Conservation (phyloP, 1,284 basidiomycete genomes). For the Pseudozyma thailandica region DNA sequence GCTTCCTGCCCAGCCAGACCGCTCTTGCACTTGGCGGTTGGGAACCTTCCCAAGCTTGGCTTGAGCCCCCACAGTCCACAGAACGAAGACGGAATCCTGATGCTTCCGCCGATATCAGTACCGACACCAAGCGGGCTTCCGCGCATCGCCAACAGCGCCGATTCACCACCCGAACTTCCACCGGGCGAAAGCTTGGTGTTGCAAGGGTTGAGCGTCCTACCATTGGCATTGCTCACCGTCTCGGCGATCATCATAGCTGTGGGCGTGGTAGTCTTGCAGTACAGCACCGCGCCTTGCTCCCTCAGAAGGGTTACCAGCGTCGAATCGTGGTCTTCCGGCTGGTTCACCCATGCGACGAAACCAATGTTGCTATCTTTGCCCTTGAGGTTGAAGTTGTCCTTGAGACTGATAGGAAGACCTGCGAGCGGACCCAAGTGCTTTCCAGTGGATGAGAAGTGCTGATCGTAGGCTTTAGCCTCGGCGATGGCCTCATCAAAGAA, state of each 20-base stretch:
- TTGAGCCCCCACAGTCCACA: constrained; percentile 48
- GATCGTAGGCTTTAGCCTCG: constrained; percentile 22
- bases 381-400: constrained; percentile 50
- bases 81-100: constrained; percentile 48
- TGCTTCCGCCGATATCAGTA: constrained; percentile 53
- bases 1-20: constrained; percentile 51
- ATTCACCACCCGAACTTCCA: constrained; percentile 57
- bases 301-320: constrained; percentile 38
- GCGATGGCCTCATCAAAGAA: constrained; percentile 45
- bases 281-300: constrained; percentile 44
- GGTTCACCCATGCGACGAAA: constrained; percentile 45
- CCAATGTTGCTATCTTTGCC: constrained; percentile 42
- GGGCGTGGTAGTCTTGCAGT: constrained; percentile 49
- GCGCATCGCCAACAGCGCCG: constrained; percentile 39
- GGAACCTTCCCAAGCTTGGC: constrained; percentile 49
- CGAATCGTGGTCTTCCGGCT: constrained; percentile 35
- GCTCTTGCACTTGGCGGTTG: constrained; percentile 34
- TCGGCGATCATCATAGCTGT: constrained; percentile 55
- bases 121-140: constrained; percentile 52
- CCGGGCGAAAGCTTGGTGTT: constrained; percentile 40
- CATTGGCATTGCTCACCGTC: constrained; percentile 45
- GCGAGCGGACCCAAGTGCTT: constrained; percentile 32
- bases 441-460: constrained; percentile 8
- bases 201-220: constrained; percentile 39
- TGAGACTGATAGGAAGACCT: constrained; percentile 40